Evolutionary conservation across 1,284 basidiomycete species (phyloP).

Genomic region (Xerocomus minutiporus): DNA sequence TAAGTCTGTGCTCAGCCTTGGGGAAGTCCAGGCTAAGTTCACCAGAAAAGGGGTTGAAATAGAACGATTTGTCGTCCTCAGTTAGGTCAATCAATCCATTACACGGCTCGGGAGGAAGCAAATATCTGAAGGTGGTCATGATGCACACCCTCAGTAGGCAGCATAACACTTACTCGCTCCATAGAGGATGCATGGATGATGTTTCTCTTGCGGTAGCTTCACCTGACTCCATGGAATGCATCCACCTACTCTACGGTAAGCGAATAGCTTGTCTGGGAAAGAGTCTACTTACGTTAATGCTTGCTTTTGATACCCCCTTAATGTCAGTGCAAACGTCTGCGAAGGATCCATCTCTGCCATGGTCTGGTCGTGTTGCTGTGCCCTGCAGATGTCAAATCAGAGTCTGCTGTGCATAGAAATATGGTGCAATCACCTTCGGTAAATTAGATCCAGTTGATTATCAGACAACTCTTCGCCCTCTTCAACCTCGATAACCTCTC

Average conservation of each 20-base stretch:
- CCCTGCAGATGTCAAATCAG: conserved; percentile 46
- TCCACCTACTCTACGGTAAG: conserved; percentile 61
- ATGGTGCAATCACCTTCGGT: conserved; percentile 54
- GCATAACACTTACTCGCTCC: conserved; percentile 73
- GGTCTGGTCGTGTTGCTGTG: conserved; percentile 73
- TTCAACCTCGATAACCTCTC: conserved; percentile 67
- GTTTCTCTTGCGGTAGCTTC: conserved; percentile 66
- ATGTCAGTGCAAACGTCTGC: conserved; percentile 70
- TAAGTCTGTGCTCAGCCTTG: conserved; percentile 71
- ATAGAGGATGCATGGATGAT: conserved; percentile 85
- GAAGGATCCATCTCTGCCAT: conserved; percentile 83
- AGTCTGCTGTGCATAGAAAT: neutral
- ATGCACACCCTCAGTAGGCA: conserved; percentile 1
- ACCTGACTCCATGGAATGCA: conserved; percentile 83
- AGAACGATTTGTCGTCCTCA: conserved; percentile 68
- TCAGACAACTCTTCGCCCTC: conserved; percentile 76
- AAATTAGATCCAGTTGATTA: conserved; percentile 76
- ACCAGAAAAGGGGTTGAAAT: conserved; percentile 93
- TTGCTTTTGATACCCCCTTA: conserved; percentile 93
- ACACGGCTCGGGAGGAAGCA: conserved; percentile 57
- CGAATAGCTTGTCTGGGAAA: neutral
- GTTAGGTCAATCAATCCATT: conserved; percentile 63
- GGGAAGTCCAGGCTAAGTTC: conserved; percentile 89
- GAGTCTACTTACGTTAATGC: conserved; percentile 60
- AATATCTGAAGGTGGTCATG: conserved; percentile 48